phyloP scores from a whole-genome alignment of 1,139 yeast genomes.

The Saccharomyces hybrid region DNA sequence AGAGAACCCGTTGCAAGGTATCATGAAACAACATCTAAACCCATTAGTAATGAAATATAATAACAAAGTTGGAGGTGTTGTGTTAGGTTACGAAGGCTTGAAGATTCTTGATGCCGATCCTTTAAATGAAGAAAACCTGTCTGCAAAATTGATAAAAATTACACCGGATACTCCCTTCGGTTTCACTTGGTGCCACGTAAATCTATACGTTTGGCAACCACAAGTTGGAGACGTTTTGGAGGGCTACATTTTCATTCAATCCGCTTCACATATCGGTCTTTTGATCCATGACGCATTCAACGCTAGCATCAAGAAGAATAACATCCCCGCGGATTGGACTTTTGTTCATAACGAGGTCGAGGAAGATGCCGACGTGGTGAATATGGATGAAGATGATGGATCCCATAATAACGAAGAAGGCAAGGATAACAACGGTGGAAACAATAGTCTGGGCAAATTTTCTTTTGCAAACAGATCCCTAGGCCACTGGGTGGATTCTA shows the following conservation, averaged over 20 bases:
- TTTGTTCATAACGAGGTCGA: constrained; percentile 68
- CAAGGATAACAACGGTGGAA: constrained; percentile 14
- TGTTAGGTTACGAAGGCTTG: constrained; percentile 67
- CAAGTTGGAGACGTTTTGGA: constrained; percentile 74
- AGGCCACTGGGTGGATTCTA: constrained; percentile 82
- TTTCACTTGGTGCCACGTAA: constrained; percentile 78
- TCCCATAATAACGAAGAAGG: constrained; percentile 17
- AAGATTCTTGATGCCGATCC: constrained; percentile 38
- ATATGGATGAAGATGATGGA: constrained; percentile 22
- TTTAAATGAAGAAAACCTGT: constrained; percentile 23
- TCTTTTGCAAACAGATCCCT: constrained; percentile 40
- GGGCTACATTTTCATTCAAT: constrained; percentile 84
- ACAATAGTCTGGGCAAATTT: constrained; percentile 8
- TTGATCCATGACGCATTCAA: constrained; percentile 89
- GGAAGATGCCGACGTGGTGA: constrained; percentile 28
- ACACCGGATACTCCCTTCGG: constrained; percentile 82
- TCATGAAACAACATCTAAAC: constrained; percentile 81
- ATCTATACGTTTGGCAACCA: constrained; percentile 84
- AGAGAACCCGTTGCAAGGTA: constrained; percentile 63
- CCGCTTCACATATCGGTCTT: constrained; percentile 91
- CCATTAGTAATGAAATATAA: constrained; percentile 81
- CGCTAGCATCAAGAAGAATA: constrained; percentile 79
- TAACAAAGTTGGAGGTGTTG: constrained; percentile 69
- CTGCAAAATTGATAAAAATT: constrained; percentile 51
- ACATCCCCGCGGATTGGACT: constrained; percentile 76